phyloP scores from a whole-genome alignment of 2,329 filamentous ascomycete species.

The Fusarium longipes region DNA sequence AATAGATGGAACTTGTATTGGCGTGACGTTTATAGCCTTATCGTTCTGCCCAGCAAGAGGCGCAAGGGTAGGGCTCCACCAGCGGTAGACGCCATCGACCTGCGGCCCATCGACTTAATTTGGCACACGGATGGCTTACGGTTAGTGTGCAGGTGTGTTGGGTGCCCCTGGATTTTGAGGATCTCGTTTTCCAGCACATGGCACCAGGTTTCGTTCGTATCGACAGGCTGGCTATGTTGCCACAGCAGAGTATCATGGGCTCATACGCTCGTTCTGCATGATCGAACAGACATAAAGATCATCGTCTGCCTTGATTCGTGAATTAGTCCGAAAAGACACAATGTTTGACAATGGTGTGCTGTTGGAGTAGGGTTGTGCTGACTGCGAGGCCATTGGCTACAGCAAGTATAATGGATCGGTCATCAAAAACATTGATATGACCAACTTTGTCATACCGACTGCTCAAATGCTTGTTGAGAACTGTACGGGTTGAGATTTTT shows the following conservation, averaged over 20 bases:
- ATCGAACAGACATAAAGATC: background rate
- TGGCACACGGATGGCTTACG: constrained; percentile 47
- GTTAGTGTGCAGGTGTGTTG: constrained; percentile 34
- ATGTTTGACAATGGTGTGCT: background rate
- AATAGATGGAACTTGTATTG: constrained; percentile 41
- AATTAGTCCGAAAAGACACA: background rate
- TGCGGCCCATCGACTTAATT: constrained; percentile 35
- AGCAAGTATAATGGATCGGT: constrained; percentile 20
- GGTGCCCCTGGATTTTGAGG: constrained; percentile 35
- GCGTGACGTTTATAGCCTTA: constrained; percentile 46
- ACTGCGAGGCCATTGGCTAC: constrained; percentile 8
- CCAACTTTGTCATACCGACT: constrained; percentile 22
- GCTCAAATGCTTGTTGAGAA: background rate
- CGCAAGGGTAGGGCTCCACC: constrained; percentile 28
- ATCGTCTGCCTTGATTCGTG: background rate
- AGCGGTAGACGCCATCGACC: constrained; percentile 34
- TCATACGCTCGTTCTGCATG: background rate
- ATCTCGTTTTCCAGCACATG: constrained; percentile 40
- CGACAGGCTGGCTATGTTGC: constrained; percentile 26
- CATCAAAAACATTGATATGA: constrained; percentile 36
- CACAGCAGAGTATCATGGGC: constrained; percentile 22
- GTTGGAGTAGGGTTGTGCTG: background rate
- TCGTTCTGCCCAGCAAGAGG: constrained; percentile 20
- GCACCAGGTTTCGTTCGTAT: constrained; percentile 35
- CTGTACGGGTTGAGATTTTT: background rate